Percentiles rank a stretch among this genome's conserved stretches.
These are phyloP conservation scores for Cinnamomum micranthum DNA, from an alignment of 164 flowering plant species.

Conservation along the genomic window DNA sequence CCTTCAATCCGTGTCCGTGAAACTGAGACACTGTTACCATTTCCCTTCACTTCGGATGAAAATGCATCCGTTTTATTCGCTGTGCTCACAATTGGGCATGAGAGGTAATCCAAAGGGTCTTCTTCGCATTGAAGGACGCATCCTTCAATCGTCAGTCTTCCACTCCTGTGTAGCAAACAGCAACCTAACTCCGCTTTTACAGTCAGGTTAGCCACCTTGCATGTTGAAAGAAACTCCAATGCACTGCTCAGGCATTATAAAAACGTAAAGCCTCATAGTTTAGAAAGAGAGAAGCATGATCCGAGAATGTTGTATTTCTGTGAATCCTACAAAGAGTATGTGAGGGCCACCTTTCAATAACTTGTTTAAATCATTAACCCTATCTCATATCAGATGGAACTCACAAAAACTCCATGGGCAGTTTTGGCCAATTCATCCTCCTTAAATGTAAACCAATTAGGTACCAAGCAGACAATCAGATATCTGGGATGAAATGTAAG, in stretches of 20 bases:
- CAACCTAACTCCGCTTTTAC: constrained; percentile 94
- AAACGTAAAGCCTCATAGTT: background rate
- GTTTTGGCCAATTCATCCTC: no score
- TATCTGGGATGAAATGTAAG: no score
- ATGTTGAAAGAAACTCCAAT: constrained; percentile 78
- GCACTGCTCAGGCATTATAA: constrained; percentile 57
- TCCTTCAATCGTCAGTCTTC: constrained; percentile 80
- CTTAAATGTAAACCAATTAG: background rate
- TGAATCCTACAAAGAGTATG: no score
- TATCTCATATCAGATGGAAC: no score
- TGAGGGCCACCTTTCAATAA: no score
- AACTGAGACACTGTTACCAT: constrained; percentile 59
- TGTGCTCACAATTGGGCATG: constrained; percentile 81
- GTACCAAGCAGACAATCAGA: no score
- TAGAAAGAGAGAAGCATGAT: background rate
- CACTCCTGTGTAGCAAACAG: constrained; percentile 94
- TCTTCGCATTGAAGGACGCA: constrained; percentile 92
- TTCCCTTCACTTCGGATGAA: constrained; percentile 26
- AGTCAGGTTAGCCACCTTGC: constrained; percentile 83
- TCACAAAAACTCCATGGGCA: background rate
- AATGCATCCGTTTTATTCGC: constrained; percentile 34
- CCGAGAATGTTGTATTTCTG: no score
- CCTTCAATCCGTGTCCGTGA: constrained; percentile 87
- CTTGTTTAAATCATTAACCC: no score
- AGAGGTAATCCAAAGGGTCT: constrained; percentile 81